Evolutionary conservation across 1,284 basidiomycete genomes (phyloP).

Genomic region (Rhodofomes roseus): DNA sequence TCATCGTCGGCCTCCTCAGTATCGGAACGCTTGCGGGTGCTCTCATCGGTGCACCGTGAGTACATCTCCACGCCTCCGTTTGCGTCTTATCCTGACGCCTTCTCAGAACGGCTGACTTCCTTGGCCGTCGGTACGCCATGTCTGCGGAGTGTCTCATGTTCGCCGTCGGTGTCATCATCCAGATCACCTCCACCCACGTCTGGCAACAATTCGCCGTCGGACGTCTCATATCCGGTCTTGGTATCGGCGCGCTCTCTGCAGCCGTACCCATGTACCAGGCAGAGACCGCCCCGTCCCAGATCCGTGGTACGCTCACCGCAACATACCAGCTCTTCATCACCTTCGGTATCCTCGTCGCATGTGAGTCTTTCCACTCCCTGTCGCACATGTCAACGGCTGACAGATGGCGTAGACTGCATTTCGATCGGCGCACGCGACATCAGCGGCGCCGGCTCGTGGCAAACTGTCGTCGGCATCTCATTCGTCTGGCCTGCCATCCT

Average conservation of each 20-base stretch:
- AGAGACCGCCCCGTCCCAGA: slow-evolving; percentile 73
- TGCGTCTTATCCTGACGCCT: background rate
- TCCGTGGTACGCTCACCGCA: slow-evolving; percentile 66
- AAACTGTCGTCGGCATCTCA: slow-evolving; percentile 66
- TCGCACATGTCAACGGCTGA: slow-evolving; percentile 7
- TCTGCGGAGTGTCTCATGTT: slow-evolving; percentile 63
- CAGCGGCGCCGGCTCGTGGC: slow-evolving; percentile 54
- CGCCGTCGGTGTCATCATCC: slow-evolving; percentile 67
- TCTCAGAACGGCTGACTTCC: slow-evolving; percentile 52
- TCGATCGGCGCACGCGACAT: slow-evolving; percentile 54
- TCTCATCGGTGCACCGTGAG: slow-evolving; percentile 56
- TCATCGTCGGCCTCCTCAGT: slow-evolving; percentile 69
- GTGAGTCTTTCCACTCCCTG: slow-evolving; percentile 30
- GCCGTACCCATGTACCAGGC: slow-evolving; percentile 80
- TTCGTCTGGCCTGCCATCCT: slow-evolving; percentile 69
- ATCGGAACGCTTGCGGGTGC: slow-evolving; percentile 65
- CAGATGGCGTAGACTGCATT: slow-evolving; percentile 44
- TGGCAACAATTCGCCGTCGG: slow-evolving; percentile 73
- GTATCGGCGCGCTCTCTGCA: slow-evolving; percentile 69
- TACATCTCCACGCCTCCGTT: slow-evolving; percentile 10
- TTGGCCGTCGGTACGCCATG: slow-evolving; percentile 75
- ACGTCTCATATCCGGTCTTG: slow-evolving; percentile 63
- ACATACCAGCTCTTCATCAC: slow-evolving; percentile 61
- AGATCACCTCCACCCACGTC: slow-evolving; percentile 42
- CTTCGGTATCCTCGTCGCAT: slow-evolving; percentile 74